phyloP scores from a whole-genome alignment of 179 eudicot species.

The Patellifolia procumbens region DNA sequence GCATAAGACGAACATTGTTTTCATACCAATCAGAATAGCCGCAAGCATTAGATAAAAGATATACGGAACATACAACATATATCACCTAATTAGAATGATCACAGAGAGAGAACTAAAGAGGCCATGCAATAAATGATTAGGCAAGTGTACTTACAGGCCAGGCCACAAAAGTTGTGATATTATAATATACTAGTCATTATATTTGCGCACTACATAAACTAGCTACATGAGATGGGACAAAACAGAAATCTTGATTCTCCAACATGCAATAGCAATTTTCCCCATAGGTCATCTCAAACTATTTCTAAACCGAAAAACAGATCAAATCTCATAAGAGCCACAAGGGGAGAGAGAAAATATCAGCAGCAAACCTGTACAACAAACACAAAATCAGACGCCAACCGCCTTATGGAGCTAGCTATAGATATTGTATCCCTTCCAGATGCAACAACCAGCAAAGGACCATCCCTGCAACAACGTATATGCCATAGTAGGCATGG shows the following conservation, averaged over 20 bases:
- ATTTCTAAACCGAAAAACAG: neutral
- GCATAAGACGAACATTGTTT: neutral
- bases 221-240: neutral
- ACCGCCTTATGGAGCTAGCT: slow-evolving; percentile 79
- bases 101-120: neutral
- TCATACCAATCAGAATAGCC: neutral
- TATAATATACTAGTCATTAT: neutral
- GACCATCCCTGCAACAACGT: slow-evolving; percentile 69
- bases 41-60: neutral
- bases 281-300: neutral
- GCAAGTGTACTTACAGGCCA: neutral
- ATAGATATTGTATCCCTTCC: slow-evolving; percentile 91
- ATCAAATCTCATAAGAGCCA: neutral
- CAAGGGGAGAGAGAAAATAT: neutral
- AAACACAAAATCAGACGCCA: slow-evolving; percentile 87
- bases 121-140: neutral
- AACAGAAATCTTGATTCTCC: neutral
- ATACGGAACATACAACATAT: neutral
- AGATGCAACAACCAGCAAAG: slow-evolving; percentile 86
- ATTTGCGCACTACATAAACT: neutral
- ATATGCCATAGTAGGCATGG: slow-evolving; percentile 1
- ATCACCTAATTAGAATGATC: slow-evolving; percentile 2
- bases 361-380: slow-evolving; percentile 76
- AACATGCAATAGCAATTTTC: slow-evolving; percentile 2
- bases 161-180: no score